phyloP scores from a whole-genome alignment of 2,329 filamentous ascomycete genomes.

The Iodosphaeria phyllophila region DNA sequence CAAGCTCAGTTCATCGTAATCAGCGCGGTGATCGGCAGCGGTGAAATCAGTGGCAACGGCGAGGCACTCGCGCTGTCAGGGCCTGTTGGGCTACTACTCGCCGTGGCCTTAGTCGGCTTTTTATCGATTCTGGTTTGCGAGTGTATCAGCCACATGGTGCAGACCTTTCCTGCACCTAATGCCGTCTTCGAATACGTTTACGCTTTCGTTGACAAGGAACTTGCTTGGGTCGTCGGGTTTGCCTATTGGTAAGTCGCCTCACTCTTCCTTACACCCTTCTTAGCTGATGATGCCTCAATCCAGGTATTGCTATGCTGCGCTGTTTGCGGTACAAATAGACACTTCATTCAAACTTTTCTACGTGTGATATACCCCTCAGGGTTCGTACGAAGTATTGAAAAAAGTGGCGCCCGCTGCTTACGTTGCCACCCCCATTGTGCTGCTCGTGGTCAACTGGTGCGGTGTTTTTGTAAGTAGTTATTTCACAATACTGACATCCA shows the following conservation, averaged over 20 bases:
- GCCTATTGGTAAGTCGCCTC: not conserved
- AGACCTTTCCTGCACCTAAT: not conserved
- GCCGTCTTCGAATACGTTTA: slow-evolving; percentile 1
- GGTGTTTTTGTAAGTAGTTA: no score
- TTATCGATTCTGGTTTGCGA: no score
- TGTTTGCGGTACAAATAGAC: not conserved
- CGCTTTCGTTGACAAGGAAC: not conserved
- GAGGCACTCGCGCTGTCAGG: not conserved
- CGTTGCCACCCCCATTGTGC: no score
- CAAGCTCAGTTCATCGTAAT: not conserved
- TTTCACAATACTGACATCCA: no score
- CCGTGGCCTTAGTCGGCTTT: no score
- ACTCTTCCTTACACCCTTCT: no score
- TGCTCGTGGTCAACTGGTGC: no score
- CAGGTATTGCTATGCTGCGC: not conserved
- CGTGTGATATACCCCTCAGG: not conserved
- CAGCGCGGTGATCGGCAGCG: not conserved
- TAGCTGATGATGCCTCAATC: no score
- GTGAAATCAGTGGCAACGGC: not conserved
- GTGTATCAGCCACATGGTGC: no score
- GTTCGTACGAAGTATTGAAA: no score
- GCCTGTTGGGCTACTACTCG: no score
- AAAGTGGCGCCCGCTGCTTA: no score
- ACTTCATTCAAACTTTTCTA: not conserved
- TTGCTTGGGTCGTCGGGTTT: not conserved